Evolutionary conservation across 2,329 filamentous ascomycete species (phyloP), one percentile per base, ranked within the genome.

Genomic region (Fusarium ramigenum): DNA sequence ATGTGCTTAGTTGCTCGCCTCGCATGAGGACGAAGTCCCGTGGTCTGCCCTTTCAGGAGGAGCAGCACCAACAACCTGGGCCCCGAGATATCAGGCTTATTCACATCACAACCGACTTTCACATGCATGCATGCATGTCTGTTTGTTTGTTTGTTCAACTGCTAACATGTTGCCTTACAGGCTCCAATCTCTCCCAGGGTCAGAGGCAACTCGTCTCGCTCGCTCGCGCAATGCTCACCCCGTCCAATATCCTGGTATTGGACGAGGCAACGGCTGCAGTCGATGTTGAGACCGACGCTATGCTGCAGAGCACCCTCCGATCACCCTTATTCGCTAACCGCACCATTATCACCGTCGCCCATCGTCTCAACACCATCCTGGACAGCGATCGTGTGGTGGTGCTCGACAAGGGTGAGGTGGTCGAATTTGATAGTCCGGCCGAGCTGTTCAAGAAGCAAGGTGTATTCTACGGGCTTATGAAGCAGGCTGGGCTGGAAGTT

Each of bases 341-440:
- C 60, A 99, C 96, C 42, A 98, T 99, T 82, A 97, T 99, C 82
- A 99, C 96, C 2, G 97, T 99, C 78, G 96, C 96, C 32, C 96
- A 99, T 85, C 92, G 96, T 62, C 97, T 99, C 85, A 98, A 98
- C 85, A 99, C 96, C 16, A 98, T 99, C 78, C 88, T 99, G 36
- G 91, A 93, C 81, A 90, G 88, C 69, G 96, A 99, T 84, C 91
- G 95, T 57, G 96, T 99, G 70, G 92, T 99, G 40, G 96, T 99
- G 56, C 89, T 99, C 10, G 95, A 98, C 80, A 93, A 93, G 82
- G 96, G 96, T 47, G 90, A 91, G 78, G 95, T 99, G 46, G 93
- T 92, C 56, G 96, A 99, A 82, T 99, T 98, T 82, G 96, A 97
- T 82, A 94, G 92, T 11, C 96, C 96, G 4, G 86, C 90, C 43